Evolutionary conservation across 805 yeast species (phyloP).

Genomic region (Candida alai): DNA sequence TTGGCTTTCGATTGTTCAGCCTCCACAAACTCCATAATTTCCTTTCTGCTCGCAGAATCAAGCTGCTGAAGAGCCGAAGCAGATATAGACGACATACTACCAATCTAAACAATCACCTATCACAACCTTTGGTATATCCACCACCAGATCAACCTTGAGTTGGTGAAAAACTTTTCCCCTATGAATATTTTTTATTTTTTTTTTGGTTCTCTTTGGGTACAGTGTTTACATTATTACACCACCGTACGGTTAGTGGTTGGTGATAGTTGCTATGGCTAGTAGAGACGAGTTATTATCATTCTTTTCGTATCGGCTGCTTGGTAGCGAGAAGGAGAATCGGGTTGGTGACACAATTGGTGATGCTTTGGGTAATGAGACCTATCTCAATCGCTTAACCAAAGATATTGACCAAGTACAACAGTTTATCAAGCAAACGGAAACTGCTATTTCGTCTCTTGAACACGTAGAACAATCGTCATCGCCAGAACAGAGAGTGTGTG

Average conservation of each 20-base stretch:
- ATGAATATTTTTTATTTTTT: background rate
- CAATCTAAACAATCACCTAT: too few relatives aligned
- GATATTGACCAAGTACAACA: conserved; percentile 17
- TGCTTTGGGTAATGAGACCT: conserved; percentile 14
- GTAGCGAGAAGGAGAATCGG: too few relatives aligned
- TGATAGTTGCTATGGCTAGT: too few relatives aligned
- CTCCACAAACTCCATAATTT: conserved; percentile 71
- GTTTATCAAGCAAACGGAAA: conserved; percentile 20
- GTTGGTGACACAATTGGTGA: too few relatives aligned
- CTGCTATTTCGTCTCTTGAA: conserved; percentile 14
- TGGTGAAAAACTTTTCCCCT: background rate
- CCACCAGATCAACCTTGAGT: too few relatives aligned
- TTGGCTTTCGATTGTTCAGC: conserved; percentile 82
- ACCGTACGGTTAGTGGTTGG: too few relatives aligned
- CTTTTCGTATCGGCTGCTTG: too few relatives aligned
- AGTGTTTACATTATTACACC: too few relatives aligned
- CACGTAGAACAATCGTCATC: conserved; percentile 3
- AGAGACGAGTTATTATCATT: too few relatives aligned
- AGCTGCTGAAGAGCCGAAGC: conserved; percentile 34
- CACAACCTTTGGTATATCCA: too few relatives aligned
- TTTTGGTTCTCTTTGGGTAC: background rate
- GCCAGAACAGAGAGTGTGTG: conserved; percentile 14
- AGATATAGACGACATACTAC: conserved; percentile 33
- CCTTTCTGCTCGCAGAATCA: conserved; percentile 70
- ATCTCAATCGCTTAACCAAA: conserved; percentile 13